phyloP scores from a whole-genome alignment of 176 grass and related monocot genomes.

The Aegilops umbellulata region DNA sequence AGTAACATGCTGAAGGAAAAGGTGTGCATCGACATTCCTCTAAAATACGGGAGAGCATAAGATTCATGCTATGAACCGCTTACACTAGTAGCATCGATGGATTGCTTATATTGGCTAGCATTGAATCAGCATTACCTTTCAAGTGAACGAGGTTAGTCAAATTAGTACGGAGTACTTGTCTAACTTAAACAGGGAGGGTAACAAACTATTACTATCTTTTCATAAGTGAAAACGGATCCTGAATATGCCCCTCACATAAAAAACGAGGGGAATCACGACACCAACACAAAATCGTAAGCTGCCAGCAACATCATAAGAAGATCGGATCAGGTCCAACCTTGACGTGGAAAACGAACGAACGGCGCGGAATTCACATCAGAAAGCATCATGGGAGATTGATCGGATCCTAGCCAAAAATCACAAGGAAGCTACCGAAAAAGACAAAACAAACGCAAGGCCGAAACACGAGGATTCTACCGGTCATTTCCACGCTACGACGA shows the following conservation, averaged over 20 bases:
- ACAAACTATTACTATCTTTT: neutral
- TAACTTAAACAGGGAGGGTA: neutral
- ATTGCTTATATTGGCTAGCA: neutral
- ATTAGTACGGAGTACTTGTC: neutral
- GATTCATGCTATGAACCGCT: constrained; percentile 26
- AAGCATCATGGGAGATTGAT: neutral
- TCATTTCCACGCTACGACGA: neutral
- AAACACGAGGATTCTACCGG: neutral
- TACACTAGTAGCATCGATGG: neutral
- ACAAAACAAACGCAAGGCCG: neutral
- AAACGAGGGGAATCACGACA: neutral
- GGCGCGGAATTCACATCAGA: neutral
- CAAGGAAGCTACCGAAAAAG: neutral
- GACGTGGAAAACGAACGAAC: constrained; percentile 4
- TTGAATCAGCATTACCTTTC: constrained; percentile 5
- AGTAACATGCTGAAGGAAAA: constrained; percentile 5
- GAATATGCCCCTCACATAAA: neutral
- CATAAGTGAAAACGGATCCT: neutral
- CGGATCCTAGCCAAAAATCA: neutral
- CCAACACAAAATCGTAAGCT: neutral
- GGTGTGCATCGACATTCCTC: constrained; percentile 37
- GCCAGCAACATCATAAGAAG: neutral
- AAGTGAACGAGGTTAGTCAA: neutral
- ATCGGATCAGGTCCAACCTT: constrained; percentile 19
- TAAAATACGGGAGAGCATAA: constrained; percentile 9